Conservation (phyloP, 352 stramenopile species). For the Globisporangium alternatum region DNA sequence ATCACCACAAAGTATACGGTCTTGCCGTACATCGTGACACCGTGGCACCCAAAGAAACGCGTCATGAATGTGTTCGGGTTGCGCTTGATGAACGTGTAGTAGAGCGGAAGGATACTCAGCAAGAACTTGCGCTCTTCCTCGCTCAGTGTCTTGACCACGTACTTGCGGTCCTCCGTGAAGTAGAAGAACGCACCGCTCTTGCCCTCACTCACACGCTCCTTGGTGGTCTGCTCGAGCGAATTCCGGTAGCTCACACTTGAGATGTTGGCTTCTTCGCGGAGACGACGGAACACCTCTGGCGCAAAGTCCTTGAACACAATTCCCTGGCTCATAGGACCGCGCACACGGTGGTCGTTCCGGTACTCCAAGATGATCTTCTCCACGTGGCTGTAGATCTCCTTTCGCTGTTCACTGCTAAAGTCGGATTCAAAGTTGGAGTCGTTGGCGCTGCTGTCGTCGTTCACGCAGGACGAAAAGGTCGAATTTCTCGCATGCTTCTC, state of each 20-base stretch:
- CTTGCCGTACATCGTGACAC: conserved; percentile 84
- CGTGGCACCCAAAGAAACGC: conserved; percentile 76
- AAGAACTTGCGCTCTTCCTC: conserved; percentile 78
- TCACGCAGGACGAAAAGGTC: conserved; percentile 25
- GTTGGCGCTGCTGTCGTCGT: not conserved
- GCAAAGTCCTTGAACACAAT: conserved; percentile 83
- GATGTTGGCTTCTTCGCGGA: conserved; percentile 62
- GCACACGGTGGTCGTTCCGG: conserved; percentile 43
- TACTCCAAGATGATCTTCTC: conserved; percentile 72
- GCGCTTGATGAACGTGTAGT: conserved; percentile 62
- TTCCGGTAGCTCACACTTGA: conserved; percentile 61
- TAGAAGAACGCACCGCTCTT: conserved; percentile 86
- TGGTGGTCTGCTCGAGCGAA: conserved; percentile 70
- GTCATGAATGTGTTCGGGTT: conserved; percentile 80
- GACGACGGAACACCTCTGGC: conserved; percentile 70
- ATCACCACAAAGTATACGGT: conserved; percentile 85
- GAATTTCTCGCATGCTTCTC: conserved; percentile 53
- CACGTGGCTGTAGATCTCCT: conserved; percentile 74
- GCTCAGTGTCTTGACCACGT: conserved; percentile 79
- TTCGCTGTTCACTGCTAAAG: conserved; percentile 42
- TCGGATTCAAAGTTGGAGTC: conserved; percentile 20
- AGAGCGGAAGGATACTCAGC: conserved; percentile 63
- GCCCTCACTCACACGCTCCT: conserved; percentile 76
- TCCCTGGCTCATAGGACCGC: conserved; percentile 40
- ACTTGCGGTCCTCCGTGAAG: conserved; percentile 80